Evolutionary conservation across 2,329 filamentous ascomycete genomes (phyloP).

Genomic region (Sporothrix luriei): DNA sequence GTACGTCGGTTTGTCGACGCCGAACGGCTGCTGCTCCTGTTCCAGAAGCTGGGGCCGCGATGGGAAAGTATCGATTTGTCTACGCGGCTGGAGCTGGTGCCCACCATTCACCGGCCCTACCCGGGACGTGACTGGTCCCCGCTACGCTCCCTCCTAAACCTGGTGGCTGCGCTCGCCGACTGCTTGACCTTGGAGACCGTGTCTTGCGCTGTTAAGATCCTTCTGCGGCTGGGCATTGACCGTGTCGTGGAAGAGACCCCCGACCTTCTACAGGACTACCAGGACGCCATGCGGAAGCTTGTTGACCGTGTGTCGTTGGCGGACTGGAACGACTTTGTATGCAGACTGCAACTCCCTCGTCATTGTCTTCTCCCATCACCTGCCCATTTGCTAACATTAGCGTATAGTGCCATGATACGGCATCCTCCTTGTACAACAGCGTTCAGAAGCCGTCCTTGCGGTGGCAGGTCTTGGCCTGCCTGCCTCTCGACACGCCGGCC

Average conservation of each 20-base stretch:
- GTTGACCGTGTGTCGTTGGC: conserved; percentile 47
- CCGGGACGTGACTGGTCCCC: conserved; percentile 50
- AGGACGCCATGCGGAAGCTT: conserved; percentile 50
- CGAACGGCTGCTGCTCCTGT: conserved; percentile 54
- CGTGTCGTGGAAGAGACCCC: conserved; percentile 50
- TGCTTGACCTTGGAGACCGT: conserved; percentile 43
- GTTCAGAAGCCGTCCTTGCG: conserved; percentile 57
- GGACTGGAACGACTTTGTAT: conserved; percentile 46
- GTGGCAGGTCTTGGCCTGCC: conserved; percentile 58
- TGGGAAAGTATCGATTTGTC: conserved; percentile 47
- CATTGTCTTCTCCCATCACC: neutral
- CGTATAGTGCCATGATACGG: conserved; percentile 52
- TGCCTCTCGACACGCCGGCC: conserved; percentile 56
- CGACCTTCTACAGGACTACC: conserved; percentile 47
- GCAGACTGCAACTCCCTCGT: conserved; percentile 31
- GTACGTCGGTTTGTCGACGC: conserved; percentile 51
- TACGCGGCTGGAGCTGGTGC: conserved; percentile 34
- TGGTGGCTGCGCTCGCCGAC: conserved; percentile 47
- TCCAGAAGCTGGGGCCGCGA: conserved; percentile 61
- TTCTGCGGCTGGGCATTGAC: conserved; percentile 61
- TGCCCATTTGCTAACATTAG: conserved; percentile 41
- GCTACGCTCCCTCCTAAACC: conserved; percentile 49
- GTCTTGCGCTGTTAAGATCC: conserved; percentile 49
- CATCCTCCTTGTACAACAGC: conserved; percentile 50
- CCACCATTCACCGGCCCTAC: conserved; percentile 38